Conservation (phyloP, 768 basidiomycete species). For the Boletus rex-veris region DNA sequence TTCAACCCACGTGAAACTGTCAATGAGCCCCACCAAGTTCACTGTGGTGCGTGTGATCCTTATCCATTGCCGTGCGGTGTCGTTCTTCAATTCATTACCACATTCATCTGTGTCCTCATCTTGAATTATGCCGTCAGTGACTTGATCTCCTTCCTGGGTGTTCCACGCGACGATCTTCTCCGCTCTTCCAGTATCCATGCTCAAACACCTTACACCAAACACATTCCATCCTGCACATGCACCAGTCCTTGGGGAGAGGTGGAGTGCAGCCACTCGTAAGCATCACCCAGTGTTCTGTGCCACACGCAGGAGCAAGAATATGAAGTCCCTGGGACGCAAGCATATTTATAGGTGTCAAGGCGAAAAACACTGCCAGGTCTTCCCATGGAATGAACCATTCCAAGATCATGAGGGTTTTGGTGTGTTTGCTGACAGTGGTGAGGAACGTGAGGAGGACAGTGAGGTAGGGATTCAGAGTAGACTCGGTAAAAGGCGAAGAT, state of each 20-base stretch:
- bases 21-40: too few relatives aligned
- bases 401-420: constrained; percentile 55
- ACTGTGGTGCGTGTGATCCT: too few relatives aligned
- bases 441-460: constrained; percentile 87
- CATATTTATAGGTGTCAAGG: constrained; percentile 52
- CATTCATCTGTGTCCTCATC: constrained; percentile 60
- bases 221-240: constrained; percentile 95
- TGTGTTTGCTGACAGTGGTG: constrained; percentile 66
- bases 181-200: constrained; percentile 90
- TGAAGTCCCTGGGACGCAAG: constrained; percentile 45
- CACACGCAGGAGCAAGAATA: constrained; percentile 25
- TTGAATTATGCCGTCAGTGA: constrained; percentile 78
- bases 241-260: constrained; percentile 92
- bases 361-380: constrained; percentile 63
- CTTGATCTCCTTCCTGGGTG: constrained; percentile 50
- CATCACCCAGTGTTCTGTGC: constrained; percentile 59
- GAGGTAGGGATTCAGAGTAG: too few relatives aligned
- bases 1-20: too few relatives aligned
- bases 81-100: too few relatives aligned
- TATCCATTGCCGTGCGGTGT: too few relatives aligned
- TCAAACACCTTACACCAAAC: constrained; percentile 86
- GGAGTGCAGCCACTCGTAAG: constrained; percentile 66
- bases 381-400: constrained; percentile 86
- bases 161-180: constrained; percentile 66
- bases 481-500: too few relatives aligned